Evolutionary conservation across 257 asterid species (phyloP).

Genomic region (Solanum gandarillasii): DNA sequence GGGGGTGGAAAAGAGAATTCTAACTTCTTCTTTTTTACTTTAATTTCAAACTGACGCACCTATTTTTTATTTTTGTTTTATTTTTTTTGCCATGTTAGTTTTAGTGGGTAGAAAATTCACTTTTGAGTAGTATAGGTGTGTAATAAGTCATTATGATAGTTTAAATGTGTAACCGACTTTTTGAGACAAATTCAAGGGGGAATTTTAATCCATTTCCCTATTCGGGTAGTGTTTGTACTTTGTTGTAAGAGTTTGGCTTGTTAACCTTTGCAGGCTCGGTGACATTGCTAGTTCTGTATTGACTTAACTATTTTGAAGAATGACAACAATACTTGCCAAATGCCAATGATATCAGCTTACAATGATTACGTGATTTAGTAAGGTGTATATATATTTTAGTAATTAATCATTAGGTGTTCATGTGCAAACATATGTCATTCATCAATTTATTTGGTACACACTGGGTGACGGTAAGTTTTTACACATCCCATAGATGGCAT

Average conservation of each 20-base stretch:
- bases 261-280: neutral
- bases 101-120: no score
- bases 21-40: neutral
- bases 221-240: no score
- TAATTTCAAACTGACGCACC: neutral
- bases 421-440: neutral
- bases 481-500: neutral
- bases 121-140: neutral
- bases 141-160: neutral
- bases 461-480: neutral
- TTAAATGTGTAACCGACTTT: neutral
- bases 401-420: neutral
- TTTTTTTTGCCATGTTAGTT: neutral
- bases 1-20: neutral
- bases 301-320: neutral
- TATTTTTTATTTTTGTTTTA: neutral
- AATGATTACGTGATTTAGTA: neutral
- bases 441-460: neutral
- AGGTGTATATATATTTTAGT: neutral
- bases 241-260: neutral
- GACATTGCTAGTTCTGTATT: neutral
- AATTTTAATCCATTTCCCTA: no score
- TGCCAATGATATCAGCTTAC: neutral
- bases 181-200: no score
- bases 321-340: neutral